Evolutionary conservation across 352 stramenopile species (phyloP), one percentile per base, ranked within the genome.

Genomic region (Phytophthora vignae): DNA sequence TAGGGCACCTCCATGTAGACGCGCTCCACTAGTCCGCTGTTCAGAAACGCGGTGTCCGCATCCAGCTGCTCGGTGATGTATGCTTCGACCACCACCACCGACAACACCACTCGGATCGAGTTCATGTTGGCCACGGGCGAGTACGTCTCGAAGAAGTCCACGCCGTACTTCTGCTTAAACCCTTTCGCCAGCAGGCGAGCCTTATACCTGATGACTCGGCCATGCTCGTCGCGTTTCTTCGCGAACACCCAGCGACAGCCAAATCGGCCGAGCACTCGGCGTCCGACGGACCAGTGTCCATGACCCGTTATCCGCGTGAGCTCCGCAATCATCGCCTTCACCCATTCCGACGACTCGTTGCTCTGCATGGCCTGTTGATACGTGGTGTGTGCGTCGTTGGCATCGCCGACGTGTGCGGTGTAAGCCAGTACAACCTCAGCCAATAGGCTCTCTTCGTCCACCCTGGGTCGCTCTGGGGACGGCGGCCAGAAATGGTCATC

Each of bases 321-420:
- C 38, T 71, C 64, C 4, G 48, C 25, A 15, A 57, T 58, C 29
- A 63, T 59, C 6, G 63, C 54, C 36, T 69, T 55, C 0, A 54
- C 17, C 54, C 55, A 59, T 10, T 64, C 19, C 53, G 25, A 59
- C 38, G 27, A 7, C 9, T 60, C 8, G 25, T 67, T 12, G 15
- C 55, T 59, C 14, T 46, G 3, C 6, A 59, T 59, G 25, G 53
- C 53, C 53, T 59, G 14, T 7, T 59, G 53, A 31, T 59, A 59
- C 27, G 53, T 59, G 14, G 29, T 59, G 4, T 31, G 27, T 14
- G 27, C 53, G 17, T 59, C 53, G 53, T 59, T 25, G 12, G 53
- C 53, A 7, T 59, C 25, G 6, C 46, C 56, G 2, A 57, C 48
- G 12, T 27, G 19, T 27, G 46, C 48, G 21, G 52, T 33, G n/a